Evolutionary conservation across 805 yeast species (phyloP), one percentile per base, ranked within the genome.

Genomic region (Candida cerambycidarum): DNA sequence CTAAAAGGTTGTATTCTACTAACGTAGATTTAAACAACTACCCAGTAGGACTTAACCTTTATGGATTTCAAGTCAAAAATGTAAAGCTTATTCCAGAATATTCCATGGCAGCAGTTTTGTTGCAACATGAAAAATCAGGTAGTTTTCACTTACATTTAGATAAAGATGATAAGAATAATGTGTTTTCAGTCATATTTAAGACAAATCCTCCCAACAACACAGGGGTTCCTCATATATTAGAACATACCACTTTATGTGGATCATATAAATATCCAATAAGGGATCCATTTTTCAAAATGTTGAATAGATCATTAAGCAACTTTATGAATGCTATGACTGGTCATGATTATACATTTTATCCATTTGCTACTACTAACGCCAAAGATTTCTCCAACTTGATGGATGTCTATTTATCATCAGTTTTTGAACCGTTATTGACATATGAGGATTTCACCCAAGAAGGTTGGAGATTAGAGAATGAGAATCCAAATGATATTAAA

Each of bases 301-400:
- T 92, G 45, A 92, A 89, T 61, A 69, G 97, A 50, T 89, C 97
- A n/a, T 68, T 93, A 55, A 82, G 97, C 25, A 93, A 89, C 61
- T 93, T 89, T 64, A 93, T 93, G 99, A 93, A 93, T 61, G 99
- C 99, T 7, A 88, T 93, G 97, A 93, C 99, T 0, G 99, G 96
- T 16, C 90, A 86, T 54, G 98, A 93, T 63, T 90, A 89, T 58
- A 93, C 99, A 0, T 90, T 82, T 62, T 93, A 86, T 56, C 99
- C 99, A 4, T 93, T 93, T 70, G 86, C 98, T 21, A 93, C 99
- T 2, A 92, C 98, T 9, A 93, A 93, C 62, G 61, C 64, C 32
- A 78, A 78, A 42, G 99, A 93, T 60, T 93, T 76, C 61, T 75
- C 75, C 24, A 93, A 93, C 57, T 73, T 93, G 57, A 81, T 89